Base-by-base conservation (phyloP, 2,329 filamentous ascomycete genomes). In the Meredithiella fracta region DNA sequence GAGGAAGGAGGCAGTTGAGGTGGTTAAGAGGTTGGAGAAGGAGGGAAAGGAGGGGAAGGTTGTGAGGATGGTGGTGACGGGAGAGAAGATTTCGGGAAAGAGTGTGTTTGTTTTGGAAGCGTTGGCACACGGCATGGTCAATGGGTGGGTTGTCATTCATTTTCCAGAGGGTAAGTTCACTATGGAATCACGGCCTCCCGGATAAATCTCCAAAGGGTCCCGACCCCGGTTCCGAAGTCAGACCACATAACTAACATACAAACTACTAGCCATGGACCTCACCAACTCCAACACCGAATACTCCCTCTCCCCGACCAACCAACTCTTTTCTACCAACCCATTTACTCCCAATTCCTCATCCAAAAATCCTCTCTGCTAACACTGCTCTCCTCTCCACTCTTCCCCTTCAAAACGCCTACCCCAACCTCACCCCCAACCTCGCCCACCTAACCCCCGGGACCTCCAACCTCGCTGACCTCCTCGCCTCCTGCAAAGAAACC, bases 81-180 rank as follows among this genome's bases (percentile, higher is more conserved):
- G 92, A 2, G 77, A 80, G 55, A 82, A 77, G 65, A 77, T 82
- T 44, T 79, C 83, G 14, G 92, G 92, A 37, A 98, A 97, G 78
- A 95, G 86, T 66, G 80, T 92, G 62, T 70, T 94, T 64, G 68
- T 94, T 64, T 73, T 95, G 49, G 90, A 97, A 70, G 85, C 85
- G 40, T 80, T 94, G 77, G 74, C 85, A 17, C 83, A 90, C 68
- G 91, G 80, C 1, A 82, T 91, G 61, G 67, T 90, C 64, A 87
- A 88, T 67, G 77, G 85, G 26, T 97, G 90, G 88, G 75, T 95
- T 47, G 89, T 97, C 50, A 76, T 98, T 58, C 84, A 86, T 64
- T 76, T 97, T 53, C 90, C 92, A 38, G 89, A 98, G 71, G 85
- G 90, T 94, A 73, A 63, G 75, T 64, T 31, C 47, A 47, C 29